A percentile compares a stretch with the other conserved stretches of the same genome.
These are phyloP conservation scores for Diutina neorugosa DNA, from an alignment of 1,139 yeast genomes.

Conservation along the genomic window DNA sequence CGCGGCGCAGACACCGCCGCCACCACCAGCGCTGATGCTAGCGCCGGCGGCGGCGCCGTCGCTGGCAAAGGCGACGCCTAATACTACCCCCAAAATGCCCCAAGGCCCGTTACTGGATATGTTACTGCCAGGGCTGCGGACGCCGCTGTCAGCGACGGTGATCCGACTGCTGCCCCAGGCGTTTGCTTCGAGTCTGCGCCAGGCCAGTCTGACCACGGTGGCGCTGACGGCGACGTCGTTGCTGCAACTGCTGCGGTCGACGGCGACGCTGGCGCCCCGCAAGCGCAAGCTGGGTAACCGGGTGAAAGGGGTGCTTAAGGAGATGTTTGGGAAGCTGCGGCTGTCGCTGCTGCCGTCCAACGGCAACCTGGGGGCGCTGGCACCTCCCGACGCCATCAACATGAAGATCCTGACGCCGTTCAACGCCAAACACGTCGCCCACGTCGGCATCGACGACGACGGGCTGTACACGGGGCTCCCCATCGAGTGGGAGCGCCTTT, in stretches of 20 bases:
- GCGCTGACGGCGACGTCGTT: neutral
- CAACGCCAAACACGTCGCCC: conserved; percentile 83
- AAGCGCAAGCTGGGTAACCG: conserved; percentile 21
- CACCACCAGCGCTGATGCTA: too few species aligned
- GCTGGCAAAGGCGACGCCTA: neutral
- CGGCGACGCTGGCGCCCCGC: neutral
- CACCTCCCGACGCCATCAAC: neutral
- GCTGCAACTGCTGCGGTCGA: conserved; percentile 1
- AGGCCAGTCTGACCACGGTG: neutral
- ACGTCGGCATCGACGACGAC: conserved; percentile 82
- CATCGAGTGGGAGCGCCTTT: conserved; percentile 76
- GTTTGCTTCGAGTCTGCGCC: neutral
- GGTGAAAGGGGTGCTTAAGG: conserved; percentile 29
- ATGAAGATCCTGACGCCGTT: conserved; percentile 79
- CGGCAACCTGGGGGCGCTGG: neutral
- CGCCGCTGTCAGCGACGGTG: conserved; percentile 3
- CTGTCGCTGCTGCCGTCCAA: neutral
- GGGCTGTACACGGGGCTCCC: conserved; percentile 90
- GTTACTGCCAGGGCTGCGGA: neutral
- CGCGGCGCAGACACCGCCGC: too few species aligned
- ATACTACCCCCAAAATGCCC: neutral
- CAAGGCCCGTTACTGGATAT: neutral
- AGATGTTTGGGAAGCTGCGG: conserved; percentile 27
- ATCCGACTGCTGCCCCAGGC: conserved; percentile 3
- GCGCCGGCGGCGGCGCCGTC: neutral